Evolutionary conservation across 331 rosid species (phyloP).

Genomic region (Spiraea crenata): DNA sequence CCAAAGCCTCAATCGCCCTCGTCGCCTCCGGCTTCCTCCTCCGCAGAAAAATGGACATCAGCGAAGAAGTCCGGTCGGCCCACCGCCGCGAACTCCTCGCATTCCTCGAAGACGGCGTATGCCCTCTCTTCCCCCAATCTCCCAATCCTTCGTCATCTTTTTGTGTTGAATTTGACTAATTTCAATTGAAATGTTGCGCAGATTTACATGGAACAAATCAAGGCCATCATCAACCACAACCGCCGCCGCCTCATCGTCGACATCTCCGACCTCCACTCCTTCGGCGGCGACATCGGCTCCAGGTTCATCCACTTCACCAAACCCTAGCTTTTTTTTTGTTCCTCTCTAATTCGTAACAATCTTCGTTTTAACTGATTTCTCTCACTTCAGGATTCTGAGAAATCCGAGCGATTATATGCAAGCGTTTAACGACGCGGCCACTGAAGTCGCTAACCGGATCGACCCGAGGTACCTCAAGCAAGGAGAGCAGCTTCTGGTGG

Average conservation of each 20-base stretch:
- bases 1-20: not conserved
- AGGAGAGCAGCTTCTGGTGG: conserved; percentile 86
- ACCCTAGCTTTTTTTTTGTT: not conserved
- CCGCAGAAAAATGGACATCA: conserved; percentile 57
- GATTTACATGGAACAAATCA: conserved; percentile 78
- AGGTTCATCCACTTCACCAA: conserved; percentile 34
- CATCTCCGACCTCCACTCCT: conserved; percentile 93
- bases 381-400: conserved; percentile 58
- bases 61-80: conserved; percentile 87
- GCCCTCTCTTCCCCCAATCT: not conserved
- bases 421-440: conserved; percentile 80
- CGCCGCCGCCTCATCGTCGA: conserved; percentile 82
- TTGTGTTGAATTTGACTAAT: conserved; percentile 17
- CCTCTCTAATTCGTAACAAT: too few species aligned
- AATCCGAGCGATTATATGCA: conserved; percentile 88
- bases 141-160: not conserved
- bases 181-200: conserved; percentile 40
- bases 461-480: conserved; percentile 79
- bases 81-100: conserved; percentile 86
- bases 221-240: conserved; percentile 79
- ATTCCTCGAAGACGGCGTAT: conserved; percentile 85
- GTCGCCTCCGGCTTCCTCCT: conserved; percentile 5
- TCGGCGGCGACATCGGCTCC: conserved; percentile 71
- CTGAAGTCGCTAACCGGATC: conserved; percentile 69
- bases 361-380: not conserved